Evolutionary conservation across 805 yeast species (phyloP), one percentile per base, ranked within the genome.

Genomic region (Lipomyces orientalis): DNA sequence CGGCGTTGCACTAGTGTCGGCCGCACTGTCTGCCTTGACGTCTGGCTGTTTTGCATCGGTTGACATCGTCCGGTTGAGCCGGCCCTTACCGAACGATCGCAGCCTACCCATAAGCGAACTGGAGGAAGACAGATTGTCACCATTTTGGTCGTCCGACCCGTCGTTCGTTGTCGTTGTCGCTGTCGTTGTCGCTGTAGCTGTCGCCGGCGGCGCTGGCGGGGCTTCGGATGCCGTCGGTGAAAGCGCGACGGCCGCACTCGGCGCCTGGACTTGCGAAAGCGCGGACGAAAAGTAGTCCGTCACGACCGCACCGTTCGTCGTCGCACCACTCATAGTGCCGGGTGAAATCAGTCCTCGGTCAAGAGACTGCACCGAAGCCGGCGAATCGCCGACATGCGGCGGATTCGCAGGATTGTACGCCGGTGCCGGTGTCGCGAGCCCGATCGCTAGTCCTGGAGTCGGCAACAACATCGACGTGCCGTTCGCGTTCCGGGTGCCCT

Each of bases 1-100:
- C 2, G 64, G 55, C 10, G 73, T 56, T 1, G 70, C 62, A 3
- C 71, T 58, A 0, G 71, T 61, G 14, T 72, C 74, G 2, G 72
- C 55, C 25, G 70, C 29, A 10, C 34, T 56, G 19, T 46, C 37
- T 9, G 39, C n/a, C n/a, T 55, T 34, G 25, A 43, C 39, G 6
- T 46, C 65, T 1, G 19, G 16, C 16, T 61, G 51, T 34, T 64
- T 61, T 12, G 61, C 25, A 16, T 68, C 66, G 4, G 62, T 31
- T 9, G 73, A 62, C 39, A 35, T 34, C 2, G 68, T 22, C 19
- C 67, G 46, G 31, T 37, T 54, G 14, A 66, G 54, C 62, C 75
- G 73, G 29, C 71, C 73, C 58, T 75, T 75, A 10, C 79, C 77
- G 64, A 76, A 74, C 22, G 76, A 73, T n/a, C 75, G 73, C 54